Conservation (phyloP, 495 filamentous ascomycete species). For the Penicillium turbatum region DNA sequence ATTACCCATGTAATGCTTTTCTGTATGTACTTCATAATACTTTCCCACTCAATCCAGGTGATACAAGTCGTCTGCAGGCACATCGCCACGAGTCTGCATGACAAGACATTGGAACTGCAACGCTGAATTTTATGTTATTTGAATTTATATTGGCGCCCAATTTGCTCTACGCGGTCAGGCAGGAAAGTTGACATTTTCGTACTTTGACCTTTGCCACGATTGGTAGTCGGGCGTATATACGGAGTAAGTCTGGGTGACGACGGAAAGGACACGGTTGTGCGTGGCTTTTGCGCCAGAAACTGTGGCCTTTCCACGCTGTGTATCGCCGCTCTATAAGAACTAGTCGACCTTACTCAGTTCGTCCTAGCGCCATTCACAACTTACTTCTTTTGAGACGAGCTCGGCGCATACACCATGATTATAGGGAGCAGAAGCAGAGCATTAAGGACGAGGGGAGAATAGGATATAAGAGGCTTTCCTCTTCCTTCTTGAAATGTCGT, state of each 20-base stretch:
- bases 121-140: no score
- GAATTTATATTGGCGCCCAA: slow-evolving; percentile 8
- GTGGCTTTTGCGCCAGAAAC: neutral
- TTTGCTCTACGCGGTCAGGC: slow-evolving; percentile 7
- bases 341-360: no score
- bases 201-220: neutral
- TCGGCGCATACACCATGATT: no score
- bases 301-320: neutral
- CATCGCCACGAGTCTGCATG: slow-evolving; percentile 10
- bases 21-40: no score
- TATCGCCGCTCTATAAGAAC: neutral
- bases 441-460: no score
- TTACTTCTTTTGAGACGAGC: no score
- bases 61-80: slow-evolving; percentile 1
- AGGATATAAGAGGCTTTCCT: no score
- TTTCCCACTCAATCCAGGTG: neutral
- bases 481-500: no score
- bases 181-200: neutral
- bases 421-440: no score
- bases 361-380: no score
- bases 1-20: no score
- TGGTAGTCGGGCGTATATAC: neutral
- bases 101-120: neutral
- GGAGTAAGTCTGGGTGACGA: neutral
- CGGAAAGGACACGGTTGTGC: neutral